A percentile compares a stretch with the other conserved stretches of the same genome.
phyloP scores from a whole-genome alignment of 495 filamentous ascomycete genomes.

The Penicillium lividum region DNA sequence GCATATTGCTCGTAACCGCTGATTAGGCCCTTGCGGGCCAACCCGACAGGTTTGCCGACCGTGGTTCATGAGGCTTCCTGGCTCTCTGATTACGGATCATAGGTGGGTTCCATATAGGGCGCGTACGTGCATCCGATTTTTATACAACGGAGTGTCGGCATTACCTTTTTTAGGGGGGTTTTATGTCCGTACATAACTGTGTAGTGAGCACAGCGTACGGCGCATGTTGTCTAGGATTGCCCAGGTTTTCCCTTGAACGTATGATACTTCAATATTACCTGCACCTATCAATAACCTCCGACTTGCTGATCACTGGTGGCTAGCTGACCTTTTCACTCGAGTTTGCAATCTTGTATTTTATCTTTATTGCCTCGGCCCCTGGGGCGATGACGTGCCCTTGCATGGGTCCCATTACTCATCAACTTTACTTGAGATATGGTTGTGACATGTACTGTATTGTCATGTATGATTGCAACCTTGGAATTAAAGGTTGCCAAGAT shows the following conservation, averaged over 20 bases:
- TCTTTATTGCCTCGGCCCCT: not conserved
- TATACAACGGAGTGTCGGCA: not conserved
- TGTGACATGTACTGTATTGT: slow-evolving; percentile 27
- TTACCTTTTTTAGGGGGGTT: not conserved
- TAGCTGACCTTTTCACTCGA: too few species aligned
- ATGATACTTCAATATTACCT: too few species aligned
- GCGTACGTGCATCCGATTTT: not conserved
- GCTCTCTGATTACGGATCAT: not conserved
- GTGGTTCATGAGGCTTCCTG: slow-evolving; percentile 20
- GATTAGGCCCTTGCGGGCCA: slow-evolving; percentile 30
- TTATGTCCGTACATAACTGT: too few species aligned
- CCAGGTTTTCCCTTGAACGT: too few species aligned
- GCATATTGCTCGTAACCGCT: slow-evolving; percentile 20
- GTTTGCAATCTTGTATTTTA: not conserved
- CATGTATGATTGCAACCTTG: slow-evolving; percentile 27
- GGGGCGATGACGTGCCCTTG: slow-evolving; percentile 21
- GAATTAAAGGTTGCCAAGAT: slow-evolving; percentile 35
- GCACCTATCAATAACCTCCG: slow-evolving; percentile 23
- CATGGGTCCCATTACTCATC: slow-evolving; percentile 11
- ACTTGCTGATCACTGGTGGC: slow-evolving; percentile 7
- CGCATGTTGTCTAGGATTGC: too few species aligned
- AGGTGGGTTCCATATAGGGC: slow-evolving; percentile 10
- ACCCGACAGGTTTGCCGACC: slow-evolving; percentile 30
- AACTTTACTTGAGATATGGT: slow-evolving; percentile 23
- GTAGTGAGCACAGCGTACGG: too few species aligned